Base-by-base conservation (phyloP, 2,329 filamentous ascomycete species). In the Neofusicoccum sp. region DNA sequence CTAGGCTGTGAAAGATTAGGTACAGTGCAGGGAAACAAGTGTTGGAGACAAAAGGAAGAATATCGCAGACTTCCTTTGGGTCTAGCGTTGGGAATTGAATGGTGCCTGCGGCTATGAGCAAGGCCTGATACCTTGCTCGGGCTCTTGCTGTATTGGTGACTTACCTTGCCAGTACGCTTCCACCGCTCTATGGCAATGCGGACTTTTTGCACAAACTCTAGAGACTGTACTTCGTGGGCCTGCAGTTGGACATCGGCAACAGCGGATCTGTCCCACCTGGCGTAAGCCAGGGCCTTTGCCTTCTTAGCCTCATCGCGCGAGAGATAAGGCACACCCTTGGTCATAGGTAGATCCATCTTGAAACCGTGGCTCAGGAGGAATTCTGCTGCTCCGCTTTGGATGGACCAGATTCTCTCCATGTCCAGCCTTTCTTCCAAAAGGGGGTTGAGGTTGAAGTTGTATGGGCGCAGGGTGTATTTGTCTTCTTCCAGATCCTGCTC, bases 401-500 rank as follows among this genome's bases (percentile, higher is more conserved):
- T 83, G 11, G 78, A 78, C 68, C 87, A 84, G 56, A 80, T 80
- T n/a, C 87, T 80, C 63, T 87, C 83, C 43, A 89, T 69, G 14
- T 83, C 82, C 28, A 88, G 69, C 14, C 78, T 78, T 59, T 83
- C 78, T 24, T 77, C 72, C 30, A 83, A 70, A 9, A 86, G 68
- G 1, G 87, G 86, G 63, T 77, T 85, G 56, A 89, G 69, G 65
- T 82, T 79, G 72, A 89, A 80, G 71, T 89, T 89, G 75, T 86
- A 89, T 2, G 87, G 85, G 26, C 82, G 81, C 34, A 86, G 74
- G 5, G 81, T 76, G 67, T 89, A 89, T 75, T 82, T 81, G 67
- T 78, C 79, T 8, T 80, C 72, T 6, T 40, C 36, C 6, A 69
- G 65, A 69, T 86, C 80, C 69, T 88, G 84, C 57, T 78, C 76